Evolutionary conservation across 495 filamentous ascomycete genomes (phyloP).

Genomic region (Lepraria neglecta): DNA sequence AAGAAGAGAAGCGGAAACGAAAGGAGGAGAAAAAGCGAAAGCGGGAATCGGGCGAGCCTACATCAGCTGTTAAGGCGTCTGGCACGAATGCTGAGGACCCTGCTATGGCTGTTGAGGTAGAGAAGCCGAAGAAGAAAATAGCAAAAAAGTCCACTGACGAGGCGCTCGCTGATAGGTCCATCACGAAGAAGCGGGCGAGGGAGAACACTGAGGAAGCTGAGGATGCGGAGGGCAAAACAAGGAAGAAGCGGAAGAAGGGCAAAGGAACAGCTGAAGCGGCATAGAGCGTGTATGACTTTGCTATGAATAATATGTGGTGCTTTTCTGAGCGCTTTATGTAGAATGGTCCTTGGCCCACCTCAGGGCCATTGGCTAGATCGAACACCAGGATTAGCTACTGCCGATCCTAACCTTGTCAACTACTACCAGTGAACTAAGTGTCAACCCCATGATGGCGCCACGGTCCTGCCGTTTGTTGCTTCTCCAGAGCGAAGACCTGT

Average conservation of each 20-base stretch:
- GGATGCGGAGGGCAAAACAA: slow-evolving; percentile 19
- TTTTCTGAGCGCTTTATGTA: background rate
- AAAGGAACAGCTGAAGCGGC: slow-evolving; percentile 3
- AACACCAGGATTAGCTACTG: background rate
- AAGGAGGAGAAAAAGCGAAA: slow-evolving; percentile 36
- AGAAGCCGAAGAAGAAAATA: slow-evolving; percentile 26
- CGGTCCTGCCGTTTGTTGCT: too few species aligned
- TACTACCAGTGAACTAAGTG: background rate
- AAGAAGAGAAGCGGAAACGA: slow-evolving; percentile 30
- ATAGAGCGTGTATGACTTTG: background rate
- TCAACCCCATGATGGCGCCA: too few species aligned
- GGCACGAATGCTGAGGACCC: slow-evolving; percentile 1
- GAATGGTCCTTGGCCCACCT: background rate
- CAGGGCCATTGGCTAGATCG: background rate
- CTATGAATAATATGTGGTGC: background rate
- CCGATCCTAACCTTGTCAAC: background rate
- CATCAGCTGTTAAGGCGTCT: background rate
- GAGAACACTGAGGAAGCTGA: background rate
- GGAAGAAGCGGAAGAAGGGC: slow-evolving; percentile 20
- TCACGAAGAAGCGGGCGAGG: slow-evolving; percentile 16
- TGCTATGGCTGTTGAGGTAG: background rate
- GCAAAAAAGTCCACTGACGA: slow-evolving; percentile 17
- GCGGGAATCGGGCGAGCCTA: slow-evolving; percentile 23
- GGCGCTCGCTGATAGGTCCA: slow-evolving; percentile 3
- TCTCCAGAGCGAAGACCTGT: too few species aligned